Evolutionary conservation across 805 yeast genomes (phyloP).

Genomic region (Suhomyces canberraensis): DNA sequence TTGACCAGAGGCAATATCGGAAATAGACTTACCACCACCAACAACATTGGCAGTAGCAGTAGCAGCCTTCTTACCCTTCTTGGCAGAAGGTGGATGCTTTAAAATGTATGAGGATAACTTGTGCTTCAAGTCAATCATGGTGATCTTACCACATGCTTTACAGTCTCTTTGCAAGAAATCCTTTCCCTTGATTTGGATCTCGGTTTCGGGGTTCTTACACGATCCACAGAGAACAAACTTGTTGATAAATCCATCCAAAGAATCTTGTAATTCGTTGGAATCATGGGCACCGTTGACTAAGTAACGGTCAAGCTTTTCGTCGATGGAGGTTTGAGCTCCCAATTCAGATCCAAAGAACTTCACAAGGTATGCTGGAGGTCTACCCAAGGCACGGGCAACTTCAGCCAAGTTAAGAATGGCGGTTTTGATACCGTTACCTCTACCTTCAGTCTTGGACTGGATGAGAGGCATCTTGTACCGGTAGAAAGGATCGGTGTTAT

Average conservation of each 20-base stretch:
- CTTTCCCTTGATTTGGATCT: slow-evolving; percentile 72
- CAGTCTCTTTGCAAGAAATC: slow-evolving; percentile 85
- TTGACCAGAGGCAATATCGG: slow-evolving; percentile 66
- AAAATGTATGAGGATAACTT: slow-evolving; percentile 82
- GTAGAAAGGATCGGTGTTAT: slow-evolving; percentile 96
- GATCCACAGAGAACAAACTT: slow-evolving; percentile 91
- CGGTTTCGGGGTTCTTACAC: slow-evolving; percentile 98
- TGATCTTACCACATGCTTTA: slow-evolving; percentile 95
- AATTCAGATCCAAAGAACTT: slow-evolving; percentile 95
- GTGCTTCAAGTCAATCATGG: slow-evolving; percentile 79
- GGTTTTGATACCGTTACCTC: slow-evolving; percentile 99
- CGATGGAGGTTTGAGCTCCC: slow-evolving; percentile 90
- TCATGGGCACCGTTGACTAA: slow-evolving; percentile 95
- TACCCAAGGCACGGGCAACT: slow-evolving; percentile 89
- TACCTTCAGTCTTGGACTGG: slow-evolving; percentile 95
- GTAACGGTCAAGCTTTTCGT: slow-evolving; percentile 79
- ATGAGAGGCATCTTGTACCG: slow-evolving; percentile 99
- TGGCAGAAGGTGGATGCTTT: slow-evolving; percentile 79
- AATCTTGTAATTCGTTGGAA: slow-evolving; percentile 84
- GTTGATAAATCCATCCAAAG: slow-evolving; percentile 88
- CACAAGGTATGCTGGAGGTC: slow-evolving; percentile 89
- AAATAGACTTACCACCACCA: slow-evolving; percentile 80
- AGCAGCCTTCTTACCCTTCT: slow-evolving; percentile 62
- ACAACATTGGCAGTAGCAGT: slow-evolving; percentile 87
- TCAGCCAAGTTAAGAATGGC: slow-evolving; percentile 86